Evolutionary conservation across 495 filamentous ascomycete species (phyloP), one percentile per base, ranked within the genome.

Genomic region (Podospora appendiculata): DNA sequence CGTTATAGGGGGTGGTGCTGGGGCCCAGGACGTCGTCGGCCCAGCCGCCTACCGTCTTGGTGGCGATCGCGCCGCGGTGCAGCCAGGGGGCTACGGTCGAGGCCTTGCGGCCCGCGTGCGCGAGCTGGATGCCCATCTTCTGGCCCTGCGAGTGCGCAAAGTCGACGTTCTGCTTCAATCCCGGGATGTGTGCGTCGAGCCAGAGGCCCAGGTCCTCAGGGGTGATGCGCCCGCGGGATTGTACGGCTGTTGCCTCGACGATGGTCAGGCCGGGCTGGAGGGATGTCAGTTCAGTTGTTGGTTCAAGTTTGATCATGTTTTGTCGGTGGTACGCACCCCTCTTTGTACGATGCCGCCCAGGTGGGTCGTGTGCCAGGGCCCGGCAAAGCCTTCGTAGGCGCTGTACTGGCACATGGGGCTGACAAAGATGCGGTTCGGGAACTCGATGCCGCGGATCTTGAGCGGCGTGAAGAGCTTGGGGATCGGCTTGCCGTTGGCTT

Each of bases 71-170:
- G 71, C 72, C 46, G n/a, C 25, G 18, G 8, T 16, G 34, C 17
- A 48, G 53, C 85, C 85, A 89, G 0, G 86, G 85, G 0, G 87
- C 79, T 4, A 87, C 74, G 1, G 79, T 85, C 47, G 72, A 78
- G 0, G 83, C 84, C 59, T 90, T 90, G n/a, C 87, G 71, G 1
- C 88, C 88, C 2, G 87, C 86, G 59, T 93, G 88, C 12, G 71
- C 85, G 6, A 92, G 64, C 69, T 93, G 88, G 53, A 92, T 82
- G 41, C 76, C 87, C 43, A 88, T 81, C 56, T 84, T 82, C 65
- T 84, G 83, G 59, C 71, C 70, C 63, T 88, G 85, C 48, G 73
- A 77, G 65, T 91, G 83, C 3, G 78, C 80, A 56, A 90, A 89
- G 41, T 89, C 84, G 32, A 82, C 71, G 47, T 86, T 73, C 14